phyloP scores from a whole-genome alignment of 345 rosid species.

The Kandelia obovata region DNA sequence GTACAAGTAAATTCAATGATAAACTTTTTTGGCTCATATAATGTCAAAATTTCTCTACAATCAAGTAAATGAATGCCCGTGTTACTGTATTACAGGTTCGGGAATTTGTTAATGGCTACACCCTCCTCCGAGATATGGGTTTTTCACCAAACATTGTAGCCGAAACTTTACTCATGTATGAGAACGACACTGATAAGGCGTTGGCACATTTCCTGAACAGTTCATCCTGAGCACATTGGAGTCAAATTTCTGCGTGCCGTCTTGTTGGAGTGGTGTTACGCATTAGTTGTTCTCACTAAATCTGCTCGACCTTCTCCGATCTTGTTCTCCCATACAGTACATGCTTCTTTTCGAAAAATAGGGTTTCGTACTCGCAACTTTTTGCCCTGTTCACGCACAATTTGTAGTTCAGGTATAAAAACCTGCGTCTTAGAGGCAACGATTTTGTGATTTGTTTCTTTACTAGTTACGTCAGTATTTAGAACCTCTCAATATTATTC shows the following conservation, averaged over 20 bases:
- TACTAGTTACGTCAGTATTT: too few relatives aligned
- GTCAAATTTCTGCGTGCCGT: background rate
- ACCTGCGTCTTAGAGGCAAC: too few relatives aligned
- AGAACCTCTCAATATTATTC: too few relatives aligned
- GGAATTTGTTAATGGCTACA: conserved; percentile 61
- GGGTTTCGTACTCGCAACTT: too few relatives aligned
- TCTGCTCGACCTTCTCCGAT: background rate
- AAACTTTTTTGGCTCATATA: too few relatives aligned
- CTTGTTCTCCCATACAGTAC: too few relatives aligned
- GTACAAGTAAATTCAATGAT: too few relatives aligned
- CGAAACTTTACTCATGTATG: conserved; percentile 61
- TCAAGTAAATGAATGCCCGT: background rate
- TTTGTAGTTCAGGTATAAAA: too few relatives aligned
- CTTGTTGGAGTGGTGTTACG: background rate
- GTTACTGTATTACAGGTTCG: conserved; percentile 43
- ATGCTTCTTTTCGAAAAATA: too few relatives aligned
- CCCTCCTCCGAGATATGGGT: conserved; percentile 72
- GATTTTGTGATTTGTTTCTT: too few relatives aligned
- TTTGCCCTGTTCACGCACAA: too few relatives aligned
- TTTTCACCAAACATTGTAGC: conserved; percentile 63
- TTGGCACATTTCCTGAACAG: conserved; percentile 45
- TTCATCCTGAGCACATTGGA: conserved; percentile 1
- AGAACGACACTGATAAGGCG: conserved; percentile 76
- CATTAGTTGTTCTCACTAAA: background rate
- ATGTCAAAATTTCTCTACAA: background rate